Evolutionary conservation across 768 basidiomycete species (phyloP), one percentile per base, ranked within the genome.

Genomic region (Asterophora parasitica): DNA sequence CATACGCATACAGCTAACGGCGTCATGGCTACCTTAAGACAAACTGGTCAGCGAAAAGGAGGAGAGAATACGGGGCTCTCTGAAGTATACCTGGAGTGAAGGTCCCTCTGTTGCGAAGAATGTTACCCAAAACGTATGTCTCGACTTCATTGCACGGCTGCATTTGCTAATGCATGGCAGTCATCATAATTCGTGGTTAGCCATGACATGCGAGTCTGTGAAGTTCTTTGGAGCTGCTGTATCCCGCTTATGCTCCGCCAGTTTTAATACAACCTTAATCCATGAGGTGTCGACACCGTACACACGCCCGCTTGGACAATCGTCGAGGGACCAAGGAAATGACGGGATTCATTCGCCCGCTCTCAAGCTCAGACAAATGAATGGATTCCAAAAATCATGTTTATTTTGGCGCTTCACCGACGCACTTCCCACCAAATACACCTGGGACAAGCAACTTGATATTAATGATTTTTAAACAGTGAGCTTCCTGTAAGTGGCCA

Each of bases 71-170:
- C 73, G 67, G 13, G 87, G 88, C 19, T 74, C 78, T 13, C 66
- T 92, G 56, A 92, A 92, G 65, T 88, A 88, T 51, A 73, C 66
- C 31, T 92, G 89, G 88, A 66, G 62, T 40, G 70, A 78, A 50
- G 87, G 87, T 5, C 68, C 62, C 27, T 84, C 84, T 15, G 54
- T 50, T 48, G 55, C 59, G 4, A 51, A 54, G 27, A 36, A 52
- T 48, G 47, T 12, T 4, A 13, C 34, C 5, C 49, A 43, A 35
- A 46, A 20, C 11, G 43, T 44, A 44, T 6, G 43, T 26, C 15
- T 27, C 17, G 56, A 53, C 38, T 16, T 11, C 30, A 7, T n/a
- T 15, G 26, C 39, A 37, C 44, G 35, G 10, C 37, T 20, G 20
- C 12, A 36, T 27, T 8, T 33, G 31, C 36, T 37, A 46, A 44